Percentiles rank a stretch among this genome's conserved stretches.
phyloP scores from a whole-genome alignment of 495 filamentous ascomycete genomes.

The Podospora pseudocomata region DNA sequence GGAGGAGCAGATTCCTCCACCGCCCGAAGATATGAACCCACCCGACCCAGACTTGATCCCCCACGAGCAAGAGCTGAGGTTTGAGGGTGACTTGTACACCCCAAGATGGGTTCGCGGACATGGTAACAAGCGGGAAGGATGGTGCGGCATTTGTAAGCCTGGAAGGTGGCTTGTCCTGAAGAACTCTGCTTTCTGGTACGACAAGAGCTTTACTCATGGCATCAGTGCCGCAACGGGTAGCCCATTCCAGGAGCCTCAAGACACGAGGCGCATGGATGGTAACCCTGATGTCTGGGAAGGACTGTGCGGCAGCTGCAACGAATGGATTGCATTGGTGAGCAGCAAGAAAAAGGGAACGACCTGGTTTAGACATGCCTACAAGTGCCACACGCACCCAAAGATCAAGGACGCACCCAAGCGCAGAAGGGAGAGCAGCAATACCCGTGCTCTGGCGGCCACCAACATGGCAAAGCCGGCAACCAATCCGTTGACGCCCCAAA shows the following conservation, averaged over 20 bases:
- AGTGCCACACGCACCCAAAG: conserved; percentile 75
- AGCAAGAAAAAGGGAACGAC: conserved; percentile 85
- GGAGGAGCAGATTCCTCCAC: conserved; percentile 64
- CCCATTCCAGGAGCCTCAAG: conserved; percentile 67
- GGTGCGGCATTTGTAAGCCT: conserved; percentile 81
- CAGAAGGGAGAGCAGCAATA: conserved; percentile 60
- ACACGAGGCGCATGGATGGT: conserved; percentile 70
- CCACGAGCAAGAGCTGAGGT: conserved; percentile 73
- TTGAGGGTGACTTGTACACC: conserved; percentile 73
- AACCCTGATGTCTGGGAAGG: conserved; percentile 80
- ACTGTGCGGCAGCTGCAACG: conserved; percentile 69
- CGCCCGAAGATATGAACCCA: conserved; percentile 71
- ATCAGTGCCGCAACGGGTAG: conserved; percentile 73
- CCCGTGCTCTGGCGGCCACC: conserved; percentile 34
- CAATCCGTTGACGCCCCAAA: conserved; percentile 41
- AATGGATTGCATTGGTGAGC: conserved; percentile 74
- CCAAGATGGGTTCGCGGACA: conserved; percentile 74
- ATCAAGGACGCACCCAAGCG: conserved; percentile 69
- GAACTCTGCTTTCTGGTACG: conserved; percentile 84
- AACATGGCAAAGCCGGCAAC: conserved; percentile 39
- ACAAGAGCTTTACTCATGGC: conserved; percentile 78
- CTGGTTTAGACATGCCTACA: conserved; percentile 82
- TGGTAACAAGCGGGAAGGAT: conserved; percentile 78
- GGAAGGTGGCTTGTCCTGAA: conserved; percentile 78
- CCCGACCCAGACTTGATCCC: conserved; percentile 64